phyloP scores from a whole-genome alignment of 2,329 filamentous ascomycete genomes.

The Fusarium sp. region DNA sequence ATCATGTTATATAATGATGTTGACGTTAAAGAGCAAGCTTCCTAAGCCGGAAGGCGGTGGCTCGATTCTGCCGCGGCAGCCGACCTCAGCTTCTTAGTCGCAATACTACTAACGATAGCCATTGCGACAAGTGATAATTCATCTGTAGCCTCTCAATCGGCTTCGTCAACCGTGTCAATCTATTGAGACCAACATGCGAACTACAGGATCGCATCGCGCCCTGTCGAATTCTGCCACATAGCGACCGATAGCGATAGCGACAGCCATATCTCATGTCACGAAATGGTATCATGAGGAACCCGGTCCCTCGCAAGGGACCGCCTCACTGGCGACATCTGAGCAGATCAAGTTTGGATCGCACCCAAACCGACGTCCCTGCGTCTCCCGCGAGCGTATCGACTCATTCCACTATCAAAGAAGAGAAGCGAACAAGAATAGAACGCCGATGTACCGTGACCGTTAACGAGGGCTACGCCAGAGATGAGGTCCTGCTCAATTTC shows the following conservation, averaged over 20 bases:
- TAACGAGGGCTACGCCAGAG: constrained; percentile 79
- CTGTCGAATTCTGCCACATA: constrained; percentile 31
- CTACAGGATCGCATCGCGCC: constrained; percentile 25
- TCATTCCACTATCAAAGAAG: constrained; percentile 57
- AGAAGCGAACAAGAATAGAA: constrained; percentile 51
- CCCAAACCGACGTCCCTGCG: constrained; percentile 50
- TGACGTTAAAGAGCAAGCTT: neutral
- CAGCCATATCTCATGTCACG: constrained; percentile 42
- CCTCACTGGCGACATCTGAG: constrained; percentile 64
- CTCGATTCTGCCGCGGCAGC: constrained; percentile 42
- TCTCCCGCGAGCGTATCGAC: constrained; percentile 63
- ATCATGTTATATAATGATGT: constrained; percentile 25
- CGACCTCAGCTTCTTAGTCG: constrained; percentile 33
- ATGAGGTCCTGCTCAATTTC: constrained; percentile 83
- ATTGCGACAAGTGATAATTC: constrained; percentile 16
- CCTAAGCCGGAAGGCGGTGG: constrained; percentile 42
- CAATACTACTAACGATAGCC: constrained; percentile 12
- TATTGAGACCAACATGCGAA: constrained; percentile 37
- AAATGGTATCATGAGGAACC: constrained; percentile 42
- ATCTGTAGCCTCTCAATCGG: constrained; percentile 5
- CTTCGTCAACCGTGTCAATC: constrained; percentile 19
- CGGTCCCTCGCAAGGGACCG: constrained; percentile 55
- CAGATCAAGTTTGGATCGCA: constrained; percentile 57
- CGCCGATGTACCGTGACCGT: constrained; percentile 64
- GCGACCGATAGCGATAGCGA: constrained; percentile 24